Evolutionary conservation across 2,329 filamentous ascomycete genomes (phyloP), one percentile per base, ranked within the genome.

Genomic region (Fusarium virguliforme): DNA sequence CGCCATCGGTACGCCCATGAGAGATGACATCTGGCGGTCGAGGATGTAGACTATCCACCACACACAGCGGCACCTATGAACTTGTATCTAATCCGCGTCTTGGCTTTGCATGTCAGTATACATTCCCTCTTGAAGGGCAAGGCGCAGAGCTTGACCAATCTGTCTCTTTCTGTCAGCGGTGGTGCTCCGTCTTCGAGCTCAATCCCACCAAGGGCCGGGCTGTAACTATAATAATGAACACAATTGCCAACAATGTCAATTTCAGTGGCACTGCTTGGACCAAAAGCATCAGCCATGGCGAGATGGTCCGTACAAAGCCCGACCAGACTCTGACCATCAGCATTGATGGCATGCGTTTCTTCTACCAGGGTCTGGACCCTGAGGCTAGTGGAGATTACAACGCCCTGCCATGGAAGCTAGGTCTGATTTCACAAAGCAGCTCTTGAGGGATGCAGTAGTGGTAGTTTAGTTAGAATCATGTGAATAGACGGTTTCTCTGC

Each of bases 321-420:
- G 43, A 48, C 6, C 43, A 48, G 43, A 48, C 43, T n/a, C n/a
- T 48, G 43, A 48, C 43, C 8, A 9, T 48, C 13, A 48, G 24
- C 8, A 13, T 48, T 8, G 28, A 28, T 5, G 43, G 43, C 13
- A 48, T 48, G 43, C 43, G 43, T 8, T 48, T 48, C 28, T 4
- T 48, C 6, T 28, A 48, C 24, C 43, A 48, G 43, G 43, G 43
- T n/a, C 13, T 48, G 13, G 43, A 48, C 4, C 43, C 43, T 48
- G 5, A 15, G 1, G 43, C 43, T 48, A 26, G 24, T n/a, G 43
- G 24, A 28, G 43, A 48, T 22, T 48, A 48, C 10, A 48, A 48
- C 10, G 43, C 43, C 4, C 43, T 48, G 3, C 43, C 43, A 3
- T 48, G 43, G 43, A 48, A 48, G 24, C 6, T 48, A 24, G 24